Evolutionary conservation across 73 alveolate genomes (phyloP), one percentile per base, ranked within the genome.

Genomic region (Paraurostyla sp.): DNA sequence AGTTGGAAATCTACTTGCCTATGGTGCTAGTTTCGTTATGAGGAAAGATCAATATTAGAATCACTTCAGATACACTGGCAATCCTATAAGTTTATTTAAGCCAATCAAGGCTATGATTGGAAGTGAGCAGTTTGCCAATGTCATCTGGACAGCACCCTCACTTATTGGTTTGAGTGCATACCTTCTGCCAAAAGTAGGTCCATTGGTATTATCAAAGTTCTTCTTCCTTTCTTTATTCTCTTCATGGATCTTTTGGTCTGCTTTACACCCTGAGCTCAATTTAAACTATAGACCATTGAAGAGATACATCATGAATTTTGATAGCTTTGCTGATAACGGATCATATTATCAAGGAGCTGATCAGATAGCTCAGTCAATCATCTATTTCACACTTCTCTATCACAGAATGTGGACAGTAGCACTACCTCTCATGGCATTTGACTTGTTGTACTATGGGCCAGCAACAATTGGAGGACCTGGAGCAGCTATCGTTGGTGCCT

Each of bases 351-450:
- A 13, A 51, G 87, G 87, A 4, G 87, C 87, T 7, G 87, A 75
- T 32, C 30, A 75, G 33, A 11, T 75, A 4, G 87, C 87, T 29
- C 46, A 49, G 25, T 75, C 87, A 9, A 32, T 75, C 22, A 36
- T 43, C 48, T 75, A 75, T 49, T 75, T 75, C 75, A 33, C 87
- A 2, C 51, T 75, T 7, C 18, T 75, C 9, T 75, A 75, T 29
- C 62, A 75, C 33, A 30, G 87, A 46, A 15, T 48, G 32, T 75
- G 73, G 69, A 15, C 13, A 4, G 33, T 75, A 22, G 87, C 73
- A 7, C 54, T 75, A 3, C 87, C 87, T 2, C 20, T 75, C n/a
- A 75, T 75, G 87, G 54, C 75, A 3, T 48, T 75, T 46, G 87
- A 75, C 15, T 13, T 50, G 6, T 29, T 43, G 35, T 75, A 75